These are phyloP conservation scores for Ogataea angusta DNA, from an alignment of 805 yeast genomes.

Conservation along the genomic window DNA sequence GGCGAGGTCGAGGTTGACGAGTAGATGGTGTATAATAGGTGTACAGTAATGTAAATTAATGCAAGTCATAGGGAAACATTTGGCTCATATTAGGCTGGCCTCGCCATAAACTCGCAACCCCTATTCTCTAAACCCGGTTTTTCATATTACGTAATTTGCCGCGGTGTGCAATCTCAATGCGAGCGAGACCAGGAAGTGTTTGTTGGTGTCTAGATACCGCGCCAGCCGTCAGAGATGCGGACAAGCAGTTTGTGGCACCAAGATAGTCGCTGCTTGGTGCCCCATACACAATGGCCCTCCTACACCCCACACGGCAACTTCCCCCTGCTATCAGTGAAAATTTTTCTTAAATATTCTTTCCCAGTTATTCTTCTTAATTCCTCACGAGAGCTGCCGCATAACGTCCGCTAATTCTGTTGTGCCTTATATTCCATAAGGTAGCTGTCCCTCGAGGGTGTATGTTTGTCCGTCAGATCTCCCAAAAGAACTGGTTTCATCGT, in stretches of 20 bases:
- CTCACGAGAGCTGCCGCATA: slow-evolving; percentile 55
- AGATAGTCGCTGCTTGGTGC: too few relatives aligned
- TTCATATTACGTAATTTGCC: slow-evolving; percentile 1
- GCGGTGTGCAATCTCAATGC: slow-evolving; percentile 8
- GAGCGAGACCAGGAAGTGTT: not conserved
- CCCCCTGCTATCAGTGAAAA: not conserved
- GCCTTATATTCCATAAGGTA: slow-evolving; percentile 12
- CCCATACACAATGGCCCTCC: too few relatives aligned
- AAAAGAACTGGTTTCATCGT: not conserved
- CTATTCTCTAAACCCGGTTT: not conserved
- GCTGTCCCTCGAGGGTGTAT: slow-evolving; percentile 10
- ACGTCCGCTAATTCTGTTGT: slow-evolving; percentile 22
- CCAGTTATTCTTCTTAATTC: slow-evolving; percentile 6
- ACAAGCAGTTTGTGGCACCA: too few relatives aligned
- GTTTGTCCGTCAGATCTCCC: slow-evolving; percentile 7
- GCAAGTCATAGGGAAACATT: not conserved
- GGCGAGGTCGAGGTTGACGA: slow-evolving; percentile 49
- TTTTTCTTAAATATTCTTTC: slow-evolving; percentile 1
- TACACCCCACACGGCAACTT: too few relatives aligned
- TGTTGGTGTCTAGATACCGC: not conserved
- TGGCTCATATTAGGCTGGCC: too few relatives aligned
- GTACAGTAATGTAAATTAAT: not conserved
- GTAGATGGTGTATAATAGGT: slow-evolving; percentile 3
- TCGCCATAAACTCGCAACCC: not conserved
- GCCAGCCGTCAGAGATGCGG: not conserved